These are phyloP conservation scores for Chaetomium sp. DNA, from an alignment of 2,329 filamentous ascomycete species.

Conservation along the genomic window DNA sequence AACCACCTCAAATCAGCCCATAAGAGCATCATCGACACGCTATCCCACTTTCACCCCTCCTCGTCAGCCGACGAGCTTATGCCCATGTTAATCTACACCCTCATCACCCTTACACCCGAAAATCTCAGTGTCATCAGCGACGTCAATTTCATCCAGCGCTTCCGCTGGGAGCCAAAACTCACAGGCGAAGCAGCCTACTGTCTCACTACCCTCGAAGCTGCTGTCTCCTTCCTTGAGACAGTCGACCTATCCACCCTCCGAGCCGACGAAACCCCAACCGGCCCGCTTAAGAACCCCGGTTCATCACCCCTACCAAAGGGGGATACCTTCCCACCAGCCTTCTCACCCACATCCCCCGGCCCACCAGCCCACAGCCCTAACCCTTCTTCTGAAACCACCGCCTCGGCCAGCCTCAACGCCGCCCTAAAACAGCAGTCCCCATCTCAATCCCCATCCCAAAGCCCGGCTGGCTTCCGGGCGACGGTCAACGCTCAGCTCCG, in stretches of 20 bases:
- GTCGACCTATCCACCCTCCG: slow-evolving; percentile 89
- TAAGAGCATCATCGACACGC: slow-evolving; percentile 89
- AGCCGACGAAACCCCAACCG: slow-evolving; percentile 73
- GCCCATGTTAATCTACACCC: slow-evolving; percentile 92
- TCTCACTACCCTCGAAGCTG: slow-evolving; percentile 91
- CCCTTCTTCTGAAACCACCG: slow-evolving; percentile 40
- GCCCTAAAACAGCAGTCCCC: slow-evolving; percentile 37
- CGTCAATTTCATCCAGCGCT: slow-evolving; percentile 89
- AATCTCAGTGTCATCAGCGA: slow-evolving; percentile 90
- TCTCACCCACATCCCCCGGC: slow-evolving; percentile 47
- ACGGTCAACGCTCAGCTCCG: slow-evolving; percentile 52
- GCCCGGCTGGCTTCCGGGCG: slow-evolving; percentile 47
- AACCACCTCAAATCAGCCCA: slow-evolving; percentile 86
- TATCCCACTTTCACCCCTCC: slow-evolving; percentile 67
- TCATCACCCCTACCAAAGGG: slow-evolving; percentile 52
- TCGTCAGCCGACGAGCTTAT: slow-evolving; percentile 97
- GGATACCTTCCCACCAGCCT: slow-evolving; percentile 61
- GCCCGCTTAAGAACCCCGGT: slow-evolving; percentile 58
- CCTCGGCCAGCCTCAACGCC: slow-evolving; percentile 28
- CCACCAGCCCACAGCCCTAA: slow-evolving; percentile 38
- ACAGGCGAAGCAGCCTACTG: slow-evolving; percentile 96
- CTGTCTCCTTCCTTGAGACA: slow-evolving; percentile 91
- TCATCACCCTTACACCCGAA: slow-evolving; percentile 87
- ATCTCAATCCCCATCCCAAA: slow-evolving; percentile 1
- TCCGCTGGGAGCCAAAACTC: slow-evolving; percentile 81